Percentiles rank a stretch among this genome's conserved stretches.
Evolutionary conservation across 2,329 filamentous ascomycete species (phyloP).

Genomic region (Paecilomyces dactylethromorphus): DNA sequence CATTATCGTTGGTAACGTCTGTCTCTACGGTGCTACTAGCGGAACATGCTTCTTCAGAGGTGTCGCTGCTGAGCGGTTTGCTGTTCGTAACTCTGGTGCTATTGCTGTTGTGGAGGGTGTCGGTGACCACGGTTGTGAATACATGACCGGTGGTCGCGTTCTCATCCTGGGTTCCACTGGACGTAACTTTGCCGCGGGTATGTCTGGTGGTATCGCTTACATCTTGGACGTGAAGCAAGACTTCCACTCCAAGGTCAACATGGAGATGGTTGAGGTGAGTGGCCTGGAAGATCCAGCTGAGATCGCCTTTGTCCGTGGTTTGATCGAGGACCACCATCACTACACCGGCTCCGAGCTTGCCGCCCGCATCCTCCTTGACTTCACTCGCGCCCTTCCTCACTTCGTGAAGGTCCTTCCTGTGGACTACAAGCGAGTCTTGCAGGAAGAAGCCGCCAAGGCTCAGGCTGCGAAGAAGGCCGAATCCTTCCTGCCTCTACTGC

Average conservation of each 20-base stretch:
- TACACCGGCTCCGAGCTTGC: conserved; percentile 95
- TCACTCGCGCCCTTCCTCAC: conserved; percentile 79
- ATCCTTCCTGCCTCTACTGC: conserved; percentile 71
- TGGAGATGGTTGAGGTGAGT: conserved; percentile 92
- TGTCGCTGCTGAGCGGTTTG: conserved; percentile 92
- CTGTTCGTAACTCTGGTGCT: conserved; percentile 91
- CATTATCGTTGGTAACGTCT: conserved; percentile 86
- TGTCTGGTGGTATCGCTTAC: conserved; percentile 97
- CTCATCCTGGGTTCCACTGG: conserved; percentile 82
- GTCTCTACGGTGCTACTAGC: conserved; percentile 85
- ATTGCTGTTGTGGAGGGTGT: conserved; percentile 94
- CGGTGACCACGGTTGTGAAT: conserved; percentile 95
- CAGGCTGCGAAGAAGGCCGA: conserved; percentile 78
- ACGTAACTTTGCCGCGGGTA: conserved; percentile 95
- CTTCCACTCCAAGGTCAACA: conserved; percentile 90
- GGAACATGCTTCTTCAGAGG: conserved; percentile 96
- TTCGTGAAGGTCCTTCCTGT: conserved; percentile 91
- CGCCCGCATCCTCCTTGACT: conserved; percentile 88
- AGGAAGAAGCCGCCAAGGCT: conserved; percentile 78
- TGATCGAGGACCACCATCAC: conserved; percentile 95
- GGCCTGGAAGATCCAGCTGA: conserved; percentile 77
- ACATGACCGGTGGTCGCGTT: conserved; percentile 95
- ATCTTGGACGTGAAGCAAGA: conserved; percentile 84
- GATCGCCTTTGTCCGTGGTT: conserved; percentile 80
- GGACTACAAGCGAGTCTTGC: conserved; percentile 90